phyloP scores from a whole-genome alignment of 805 yeast genomes.

The Torulaspora delbrueckii region DNA sequence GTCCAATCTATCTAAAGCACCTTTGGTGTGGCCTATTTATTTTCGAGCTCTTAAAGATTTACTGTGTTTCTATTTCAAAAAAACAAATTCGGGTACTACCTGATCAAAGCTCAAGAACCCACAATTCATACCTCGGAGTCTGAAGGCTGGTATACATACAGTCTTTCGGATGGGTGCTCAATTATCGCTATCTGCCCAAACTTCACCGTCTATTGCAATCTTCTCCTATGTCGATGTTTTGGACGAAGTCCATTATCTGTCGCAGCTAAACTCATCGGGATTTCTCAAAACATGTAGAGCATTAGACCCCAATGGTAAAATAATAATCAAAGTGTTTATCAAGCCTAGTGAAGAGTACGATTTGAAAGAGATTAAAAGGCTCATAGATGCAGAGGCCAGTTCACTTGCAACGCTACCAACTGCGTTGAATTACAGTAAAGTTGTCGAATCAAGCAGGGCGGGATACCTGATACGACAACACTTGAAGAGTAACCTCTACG shows the following conservation, averaged over 20 bases:
- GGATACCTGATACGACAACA: conserved; percentile 84
- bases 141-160: neutral
- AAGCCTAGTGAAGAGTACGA: conserved; percentile 48
- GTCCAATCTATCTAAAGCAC: neutral
- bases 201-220: conserved; percentile 86
- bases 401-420: conserved; percentile 50
- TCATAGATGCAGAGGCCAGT: conserved; percentile 33
- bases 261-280: conserved; percentile 72
- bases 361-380: conserved; percentile 27
- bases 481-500: conserved; percentile 76
- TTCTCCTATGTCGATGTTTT: conserved; percentile 85
- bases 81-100: neutral
- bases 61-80: neutral
- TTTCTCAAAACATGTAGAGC: conserved; percentile 85
- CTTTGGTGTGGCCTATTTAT: neutral
- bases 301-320: conserved; percentile 62
- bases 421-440: conserved; percentile 63
- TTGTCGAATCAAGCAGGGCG: conserved; percentile 86
- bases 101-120: neutral
- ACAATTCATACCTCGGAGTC: neutral
- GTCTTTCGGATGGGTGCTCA: conserved; percentile 70
- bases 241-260: conserved; percentile 66
- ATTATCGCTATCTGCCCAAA: conserved; percentile 78
- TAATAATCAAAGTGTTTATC: conserved; percentile 75
- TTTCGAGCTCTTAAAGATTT: neutral